Evolutionary conservation across 108 stramenopile genomes (phyloP), one percentile per base, ranked within the genome.

Genomic region (Cyclotella kingstonii): DNA sequence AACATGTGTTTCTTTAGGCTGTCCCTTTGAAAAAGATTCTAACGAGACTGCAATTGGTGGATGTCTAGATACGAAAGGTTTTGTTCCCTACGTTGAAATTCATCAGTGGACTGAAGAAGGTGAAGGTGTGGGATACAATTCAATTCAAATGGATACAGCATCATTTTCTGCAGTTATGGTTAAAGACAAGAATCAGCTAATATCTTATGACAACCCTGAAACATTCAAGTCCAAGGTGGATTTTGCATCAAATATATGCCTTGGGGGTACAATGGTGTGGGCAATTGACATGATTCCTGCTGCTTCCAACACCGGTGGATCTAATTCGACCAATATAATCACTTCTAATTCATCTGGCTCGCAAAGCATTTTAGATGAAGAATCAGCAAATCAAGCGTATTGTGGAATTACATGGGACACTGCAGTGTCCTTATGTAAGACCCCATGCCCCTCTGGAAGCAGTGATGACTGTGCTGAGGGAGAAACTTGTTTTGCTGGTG

Each of bases 201-300:
- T 76, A 56, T 64, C 64, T 5, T 76, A 71, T 28, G 75, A 76
- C 57, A 76, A 76, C 23, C 17, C 55, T 12, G 70, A 76, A 54
- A 65, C 75, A 15, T 76, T 70, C 41, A 70, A 53, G 31, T 9
- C 40, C 23, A 76, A 76, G 43, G 57, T 70, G 7, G 75, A 76
- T 34, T 76, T 53, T 51, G 69, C 75, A 26, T 43, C 69, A 29
- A 59, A 48, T 42, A 71, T 59, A 36, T 76, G 75, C 21, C 55
- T 73, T 44, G 66, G 72, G 5, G 72, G 72, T 3, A 68, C 66
- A 0, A 73, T 73, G 72, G 39, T 66, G 30, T 73, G 72, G 72
- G 65, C 72, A n/a, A 45, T 67, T 12, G 72, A 73, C 23, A 73
- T 73, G 72, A 25, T 69, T 19, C 68, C 58, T 11, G 34, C 38